Conservation (phyloP, 768 basidiomycete genomes). For the Amylocystis lapponica region DNA sequence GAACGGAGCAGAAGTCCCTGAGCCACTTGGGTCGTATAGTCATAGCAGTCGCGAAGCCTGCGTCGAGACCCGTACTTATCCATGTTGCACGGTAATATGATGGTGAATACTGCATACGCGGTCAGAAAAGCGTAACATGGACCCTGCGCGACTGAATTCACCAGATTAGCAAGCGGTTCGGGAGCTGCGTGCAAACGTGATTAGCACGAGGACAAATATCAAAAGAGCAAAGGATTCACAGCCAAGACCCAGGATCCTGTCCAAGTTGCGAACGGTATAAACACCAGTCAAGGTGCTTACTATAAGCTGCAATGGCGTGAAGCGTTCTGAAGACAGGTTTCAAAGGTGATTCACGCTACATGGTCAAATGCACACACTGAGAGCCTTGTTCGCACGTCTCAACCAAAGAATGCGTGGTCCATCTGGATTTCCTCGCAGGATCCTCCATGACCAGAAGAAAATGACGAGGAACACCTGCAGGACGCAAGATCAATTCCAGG, state of each 20-base stretch:
- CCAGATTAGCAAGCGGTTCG: slow-evolving; percentile 86
- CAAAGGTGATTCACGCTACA: not conserved
- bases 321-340: slow-evolving; percentile 46
- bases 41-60: slow-evolving; percentile 96
- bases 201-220: not conserved
- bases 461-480: slow-evolving; percentile 82
- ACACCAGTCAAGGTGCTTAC: slow-evolving; percentile 78
- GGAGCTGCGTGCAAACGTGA: slow-evolving; percentile 52
- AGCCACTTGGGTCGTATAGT: slow-evolving; percentile 88
- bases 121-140: slow-evolving; percentile 5
- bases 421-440: slow-evolving; percentile 54
- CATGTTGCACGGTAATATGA: slow-evolving; percentile 96
- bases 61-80: slow-evolving; percentile 91
- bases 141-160: slow-evolving; percentile 32
- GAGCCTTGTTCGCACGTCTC: slow-evolving; percentile 46
- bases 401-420: slow-evolving; percentile 69
- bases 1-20: slow-evolving; percentile 75
- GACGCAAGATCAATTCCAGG: too few species aligned
- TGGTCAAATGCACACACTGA: slow-evolving; percentile 41
- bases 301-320: slow-evolving; percentile 96
- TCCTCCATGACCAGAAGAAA: slow-evolving; percentile 86
- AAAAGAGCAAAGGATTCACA: slow-evolving; percentile 41
- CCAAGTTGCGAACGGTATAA: slow-evolving; percentile 80
- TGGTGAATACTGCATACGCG: slow-evolving; percentile 64
- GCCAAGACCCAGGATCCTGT: slow-evolving; percentile 77